phyloP scores from a whole-genome alignment of 352 stramenopile species.

The Globisporangium megalacanthum region DNA sequence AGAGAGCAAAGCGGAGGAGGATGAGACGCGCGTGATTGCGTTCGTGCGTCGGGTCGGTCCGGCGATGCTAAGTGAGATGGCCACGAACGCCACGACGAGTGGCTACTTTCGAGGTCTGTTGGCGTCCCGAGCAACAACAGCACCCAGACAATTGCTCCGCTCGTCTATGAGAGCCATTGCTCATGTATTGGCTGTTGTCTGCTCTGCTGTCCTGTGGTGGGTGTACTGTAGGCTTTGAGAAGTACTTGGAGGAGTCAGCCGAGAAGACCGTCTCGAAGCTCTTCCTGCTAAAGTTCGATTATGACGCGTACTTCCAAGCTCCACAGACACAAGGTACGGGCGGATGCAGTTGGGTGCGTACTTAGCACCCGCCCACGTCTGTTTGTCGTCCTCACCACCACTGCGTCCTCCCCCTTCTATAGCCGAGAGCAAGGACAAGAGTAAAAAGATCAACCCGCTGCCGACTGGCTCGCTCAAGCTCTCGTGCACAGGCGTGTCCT shows the following conservation, averaged over 20 bases:
- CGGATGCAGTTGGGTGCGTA: background rate
- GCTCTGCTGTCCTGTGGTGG: background rate
- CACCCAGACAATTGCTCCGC: background rate
- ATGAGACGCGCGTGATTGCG: conserved; percentile 22
- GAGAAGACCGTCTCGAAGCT: conserved; percentile 62
- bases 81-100: conserved; percentile 31
- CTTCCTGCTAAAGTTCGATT: conserved; percentile 64
- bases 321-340: conserved; percentile 19
- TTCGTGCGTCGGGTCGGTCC: conserved; percentile 41
- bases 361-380: too few species aligned
- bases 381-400: background rate
- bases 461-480: conserved; percentile 38
- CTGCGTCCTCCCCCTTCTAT: too few species aligned
- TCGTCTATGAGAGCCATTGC: background rate
- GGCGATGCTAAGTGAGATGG: conserved; percentile 60
- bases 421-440: conserved; percentile 7
- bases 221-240: conserved; percentile 54
- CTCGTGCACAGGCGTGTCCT: conserved; percentile 82
- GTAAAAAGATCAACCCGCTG: conserved; percentile 10
- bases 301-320: conserved; percentile 57
- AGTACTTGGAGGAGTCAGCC: conserved; percentile 53
- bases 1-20: conserved; percentile 32
- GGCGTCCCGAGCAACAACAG: background rate
- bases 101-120: conserved; percentile 36
- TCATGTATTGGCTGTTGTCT: background rate